A percentile compares a stretch with the other conserved stretches of the same genome.
Conservation (phyloP, 2,329 filamentous ascomycete species). For the Bipolaris oryzae region DNA sequence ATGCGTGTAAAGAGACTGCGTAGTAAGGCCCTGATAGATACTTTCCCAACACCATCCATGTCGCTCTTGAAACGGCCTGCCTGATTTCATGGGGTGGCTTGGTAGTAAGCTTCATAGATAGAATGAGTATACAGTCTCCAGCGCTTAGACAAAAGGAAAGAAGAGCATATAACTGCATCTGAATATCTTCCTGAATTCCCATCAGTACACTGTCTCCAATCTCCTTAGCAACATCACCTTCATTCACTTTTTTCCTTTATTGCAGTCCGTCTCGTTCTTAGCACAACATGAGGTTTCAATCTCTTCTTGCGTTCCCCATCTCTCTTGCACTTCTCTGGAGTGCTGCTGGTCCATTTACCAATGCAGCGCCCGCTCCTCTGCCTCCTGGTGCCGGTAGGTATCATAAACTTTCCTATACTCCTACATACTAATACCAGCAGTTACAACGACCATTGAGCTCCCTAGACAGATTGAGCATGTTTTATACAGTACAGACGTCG, state of each 20-base stretch:
- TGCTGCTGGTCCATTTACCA: background rate
- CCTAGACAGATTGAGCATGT: background rate
- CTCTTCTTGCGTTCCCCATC: background rate
- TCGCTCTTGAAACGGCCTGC: background rate
- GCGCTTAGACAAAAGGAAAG: background rate
- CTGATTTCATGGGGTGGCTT: background rate
- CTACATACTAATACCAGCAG: background rate
- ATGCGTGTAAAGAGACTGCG: background rate
- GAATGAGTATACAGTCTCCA: background rate
- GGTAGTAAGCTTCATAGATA: slow-evolving; percentile 1
- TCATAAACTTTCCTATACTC: background rate
- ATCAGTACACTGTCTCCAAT: background rate
- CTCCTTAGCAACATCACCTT: background rate
- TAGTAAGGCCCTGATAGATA: background rate
- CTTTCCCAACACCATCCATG: background rate
- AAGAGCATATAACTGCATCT: background rate
- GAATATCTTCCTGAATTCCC: background rate
- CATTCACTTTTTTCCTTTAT: background rate
- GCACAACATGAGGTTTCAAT: background rate
- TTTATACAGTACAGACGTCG: background rate
- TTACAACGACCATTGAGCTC: background rate
- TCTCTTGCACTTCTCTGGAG: background rate
- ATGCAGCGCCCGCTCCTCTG: background rate
- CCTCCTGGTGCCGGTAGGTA: background rate
- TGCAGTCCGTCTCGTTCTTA: background rate